Conservation (phyloP, 2,329 filamentous ascomycete species). For the Annulohypoxylon truncatum region DNA sequence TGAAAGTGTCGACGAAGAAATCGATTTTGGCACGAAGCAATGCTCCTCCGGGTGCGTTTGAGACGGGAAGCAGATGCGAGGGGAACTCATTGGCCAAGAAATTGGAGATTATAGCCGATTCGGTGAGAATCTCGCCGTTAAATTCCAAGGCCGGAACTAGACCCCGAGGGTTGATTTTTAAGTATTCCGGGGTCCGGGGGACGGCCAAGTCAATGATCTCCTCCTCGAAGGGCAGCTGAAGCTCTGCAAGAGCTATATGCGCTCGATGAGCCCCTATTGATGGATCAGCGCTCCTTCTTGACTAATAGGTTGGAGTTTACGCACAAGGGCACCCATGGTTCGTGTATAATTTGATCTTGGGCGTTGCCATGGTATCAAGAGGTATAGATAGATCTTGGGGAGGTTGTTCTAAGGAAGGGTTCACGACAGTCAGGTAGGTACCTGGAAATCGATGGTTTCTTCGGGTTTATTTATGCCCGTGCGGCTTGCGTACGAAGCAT, state of each 20-base stretch:
- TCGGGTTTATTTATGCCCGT: background rate
- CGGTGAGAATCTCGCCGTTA: slow-evolving; percentile 74
- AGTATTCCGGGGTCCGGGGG: slow-evolving; percentile 78
- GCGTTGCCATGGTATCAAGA: slow-evolving; percentile 33
- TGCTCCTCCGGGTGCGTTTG: slow-evolving; percentile 64
- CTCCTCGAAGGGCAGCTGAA: slow-evolving; percentile 74
- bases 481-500: background rate
- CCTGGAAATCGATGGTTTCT: background rate
- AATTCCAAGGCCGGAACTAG: slow-evolving; percentile 78
- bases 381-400: too few species aligned
- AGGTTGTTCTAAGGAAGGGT: too few species aligned
- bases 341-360: slow-evolving; percentile 47
- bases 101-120: slow-evolving; percentile 78
- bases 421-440: too few species aligned
- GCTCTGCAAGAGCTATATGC: slow-evolving; percentile 76
- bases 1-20: slow-evolving; percentile 79
- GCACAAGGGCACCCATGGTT: slow-evolving; percentile 48
- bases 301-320: slow-evolving; percentile 1
- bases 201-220: slow-evolving; percentile 76
- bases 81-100: slow-evolving; percentile 78
- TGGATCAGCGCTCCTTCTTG: slow-evolving; percentile 12
- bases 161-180: slow-evolving; percentile 81
- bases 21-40: slow-evolving; percentile 73
- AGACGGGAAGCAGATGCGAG: slow-evolving; percentile 71
- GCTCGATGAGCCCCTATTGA: slow-evolving; percentile 74